phyloP scores from a whole-genome alignment of 495 filamentous ascomycete species.

The Penicillium cinerascens region DNA sequence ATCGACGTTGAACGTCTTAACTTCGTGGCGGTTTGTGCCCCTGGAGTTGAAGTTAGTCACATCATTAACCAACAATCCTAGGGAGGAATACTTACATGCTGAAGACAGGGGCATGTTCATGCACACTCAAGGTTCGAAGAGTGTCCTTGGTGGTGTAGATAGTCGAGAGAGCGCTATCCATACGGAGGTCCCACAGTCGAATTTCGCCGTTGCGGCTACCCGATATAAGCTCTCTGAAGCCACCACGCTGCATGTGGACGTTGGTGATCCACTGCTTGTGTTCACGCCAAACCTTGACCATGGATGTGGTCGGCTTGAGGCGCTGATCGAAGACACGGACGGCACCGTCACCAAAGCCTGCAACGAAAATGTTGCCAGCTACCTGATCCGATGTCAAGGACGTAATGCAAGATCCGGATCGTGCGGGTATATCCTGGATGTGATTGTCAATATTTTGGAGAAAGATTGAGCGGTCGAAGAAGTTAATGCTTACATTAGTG shows the following conservation, averaged over 20 bases:
- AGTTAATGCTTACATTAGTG: conserved; percentile 54
- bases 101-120: conserved; percentile 96
- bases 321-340: conserved; percentile 93
- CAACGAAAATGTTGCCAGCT: conserved; percentile 90
- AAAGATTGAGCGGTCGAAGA: not conserved
- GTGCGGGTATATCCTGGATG: conserved; percentile 79
- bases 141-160: conserved; percentile 75
- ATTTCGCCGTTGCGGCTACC: conserved; percentile 89
- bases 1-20: conserved; percentile 89
- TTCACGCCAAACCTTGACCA: conserved; percentile 95
- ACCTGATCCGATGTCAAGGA: conserved; percentile 95
- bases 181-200: conserved; percentile 92
- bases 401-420: conserved; percentile 93
- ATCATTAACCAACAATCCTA: not conserved
- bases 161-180: conserved; percentile 67
- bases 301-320: conserved; percentile 70
- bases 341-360: conserved; percentile 96
- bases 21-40: conserved; percentile 79
- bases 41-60: conserved; percentile 41
- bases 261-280: conserved; percentile 92
- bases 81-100: conserved; percentile 66
- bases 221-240: conserved; percentile 81
- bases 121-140: conserved; percentile 80
- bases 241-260: conserved; percentile 95
- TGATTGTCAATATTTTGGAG: not conserved